Percentiles rank a stretch among this genome's conserved stretches.
Conservation (phyloP, 768 basidiomycete species). For the Lactarius deliciosus region DNA sequence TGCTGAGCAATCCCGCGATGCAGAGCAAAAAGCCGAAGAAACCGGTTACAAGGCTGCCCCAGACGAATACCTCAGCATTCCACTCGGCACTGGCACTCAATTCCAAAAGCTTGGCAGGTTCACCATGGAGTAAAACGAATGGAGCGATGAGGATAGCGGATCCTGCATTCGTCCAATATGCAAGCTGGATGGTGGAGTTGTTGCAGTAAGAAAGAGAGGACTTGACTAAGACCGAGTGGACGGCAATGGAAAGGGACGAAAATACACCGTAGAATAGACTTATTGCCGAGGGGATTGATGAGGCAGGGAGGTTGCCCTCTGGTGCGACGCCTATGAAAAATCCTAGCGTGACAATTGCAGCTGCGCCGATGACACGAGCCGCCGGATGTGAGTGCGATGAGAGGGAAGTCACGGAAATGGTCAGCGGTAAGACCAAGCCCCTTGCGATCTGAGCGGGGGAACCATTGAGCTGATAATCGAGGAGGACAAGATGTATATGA, state of each 20-base stretch:
- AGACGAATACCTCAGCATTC: conserved; percentile 55
- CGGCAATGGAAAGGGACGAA: conserved; percentile 71
- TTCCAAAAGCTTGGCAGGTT: conserved; percentile 43
- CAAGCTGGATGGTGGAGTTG: conserved; percentile 69
- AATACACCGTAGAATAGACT: conserved; percentile 69
- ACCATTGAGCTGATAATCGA: neutral
- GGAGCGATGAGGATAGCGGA: conserved; percentile 65
- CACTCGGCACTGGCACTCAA: conserved; percentile 44
- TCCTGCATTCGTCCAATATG: conserved; percentile 77
- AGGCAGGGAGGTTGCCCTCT: conserved; percentile 42
- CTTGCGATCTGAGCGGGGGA: conserved; percentile 64
- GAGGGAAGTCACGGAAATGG: conserved; percentile 68
- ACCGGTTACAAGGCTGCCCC: conserved; percentile 69
- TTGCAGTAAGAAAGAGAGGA: conserved; percentile 63
- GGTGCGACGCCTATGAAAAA: conserved; percentile 78
- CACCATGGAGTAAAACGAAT: conserved; percentile 58
- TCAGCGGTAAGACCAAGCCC: conserved; percentile 80
- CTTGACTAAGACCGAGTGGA: conserved; percentile 77
- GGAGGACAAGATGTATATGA: neutral
- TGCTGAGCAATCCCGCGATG: conserved; percentile 73
- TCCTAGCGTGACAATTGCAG: conserved; percentile 64
- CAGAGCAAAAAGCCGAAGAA: conserved; percentile 81
- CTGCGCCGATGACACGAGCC: conserved; percentile 54
- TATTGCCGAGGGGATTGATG: conserved; percentile 49
- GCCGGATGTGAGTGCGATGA: conserved; percentile 57